Evolutionary conservation across 2,329 filamentous ascomycete genomes (phyloP).

Genomic region (Phyllosticta citriasiana): DNA sequence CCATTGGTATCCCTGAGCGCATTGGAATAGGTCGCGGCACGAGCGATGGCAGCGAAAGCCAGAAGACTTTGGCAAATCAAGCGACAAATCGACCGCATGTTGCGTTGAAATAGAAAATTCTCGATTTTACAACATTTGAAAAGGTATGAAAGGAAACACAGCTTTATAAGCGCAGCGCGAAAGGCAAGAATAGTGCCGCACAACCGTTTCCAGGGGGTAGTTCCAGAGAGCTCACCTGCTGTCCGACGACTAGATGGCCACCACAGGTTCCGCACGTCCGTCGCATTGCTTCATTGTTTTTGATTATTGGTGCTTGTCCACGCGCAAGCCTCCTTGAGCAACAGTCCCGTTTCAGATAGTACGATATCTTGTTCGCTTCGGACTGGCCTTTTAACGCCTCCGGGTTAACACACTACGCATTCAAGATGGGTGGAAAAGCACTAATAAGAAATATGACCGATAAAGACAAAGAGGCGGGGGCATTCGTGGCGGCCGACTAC

Average conservation of each 20-base stretch:
- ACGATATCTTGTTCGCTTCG: not conserved
- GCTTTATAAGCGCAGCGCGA: not conserved
- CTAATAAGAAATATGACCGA: not conserved
- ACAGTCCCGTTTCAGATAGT: not conserved
- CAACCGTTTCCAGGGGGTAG: not conserved
- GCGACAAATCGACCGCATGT: not conserved
- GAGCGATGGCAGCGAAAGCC: slow-evolving; percentile 13
- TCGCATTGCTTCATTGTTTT: not conserved
- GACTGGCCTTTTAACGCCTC: not conserved
- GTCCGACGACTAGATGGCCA: not conserved
- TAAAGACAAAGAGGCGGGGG: not conserved
- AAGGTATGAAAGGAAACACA: not conserved
- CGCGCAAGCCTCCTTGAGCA: not conserved
- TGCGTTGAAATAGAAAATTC: not conserved
- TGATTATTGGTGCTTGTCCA: not conserved
- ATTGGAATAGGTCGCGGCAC: slow-evolving; percentile 39
- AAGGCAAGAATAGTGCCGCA: not conserved
- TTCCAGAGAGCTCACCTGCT: not conserved
- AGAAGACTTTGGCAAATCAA: slow-evolving; percentile 6
- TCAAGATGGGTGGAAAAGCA: not conserved
- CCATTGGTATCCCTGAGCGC: slow-evolving; percentile 42
- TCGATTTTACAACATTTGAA: not conserved
- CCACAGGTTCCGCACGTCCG: not conserved
- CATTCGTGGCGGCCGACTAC: not conserved
- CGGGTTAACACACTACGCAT: not conserved